These are phyloP conservation scores for Thelonectria rubi DNA, from an alignment of 2,329 filamentous ascomycete genomes.

Conservation along the genomic window DNA sequence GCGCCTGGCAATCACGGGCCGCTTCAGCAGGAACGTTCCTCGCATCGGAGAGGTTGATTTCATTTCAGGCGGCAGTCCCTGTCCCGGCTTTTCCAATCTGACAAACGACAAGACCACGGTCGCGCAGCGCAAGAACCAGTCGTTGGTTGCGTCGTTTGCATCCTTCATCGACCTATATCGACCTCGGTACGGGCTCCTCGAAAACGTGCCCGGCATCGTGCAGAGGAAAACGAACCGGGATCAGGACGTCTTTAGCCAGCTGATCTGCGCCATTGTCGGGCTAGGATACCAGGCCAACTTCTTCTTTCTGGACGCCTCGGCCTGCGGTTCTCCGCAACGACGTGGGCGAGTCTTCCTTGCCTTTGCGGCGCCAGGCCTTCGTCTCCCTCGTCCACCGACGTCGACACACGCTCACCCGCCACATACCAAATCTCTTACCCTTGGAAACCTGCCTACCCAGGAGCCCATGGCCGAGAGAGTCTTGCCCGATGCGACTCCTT, in stretches of 20 bases:
- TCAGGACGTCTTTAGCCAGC: constrained; percentile 75
- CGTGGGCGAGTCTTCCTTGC: constrained; percentile 75
- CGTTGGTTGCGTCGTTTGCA: constrained; percentile 79
- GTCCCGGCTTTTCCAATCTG: constrained; percentile 75
- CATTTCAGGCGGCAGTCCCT: constrained; percentile 78
- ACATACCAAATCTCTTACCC: constrained; percentile 38
- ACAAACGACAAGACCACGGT: constrained; percentile 66
- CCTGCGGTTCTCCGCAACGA: constrained; percentile 71
- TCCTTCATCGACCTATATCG: constrained; percentile 79
- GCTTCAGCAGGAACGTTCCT: constrained; percentile 59
- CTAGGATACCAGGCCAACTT: constrained; percentile 80
- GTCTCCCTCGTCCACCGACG: constrained; percentile 63
- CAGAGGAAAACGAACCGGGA: constrained; percentile 54
- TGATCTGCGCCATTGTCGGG: constrained; percentile 77
- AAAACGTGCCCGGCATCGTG: constrained; percentile 78
- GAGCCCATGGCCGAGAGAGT: constrained; percentile 64
- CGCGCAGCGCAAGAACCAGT: constrained; percentile 73
- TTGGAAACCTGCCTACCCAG: constrained; percentile 70
- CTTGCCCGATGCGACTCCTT: constrained; percentile 60
- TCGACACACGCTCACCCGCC: constrained; percentile 71
- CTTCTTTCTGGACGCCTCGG: constrained; percentile 74
- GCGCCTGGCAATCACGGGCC: constrained; percentile 60
- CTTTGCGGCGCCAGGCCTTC: constrained; percentile 73
- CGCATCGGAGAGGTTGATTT: constrained; percentile 71
- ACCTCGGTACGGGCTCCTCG: constrained; percentile 77